Base-by-base conservation (phyloP, 768 basidiomycete species). In the Lactarius hatsudake region DNA sequence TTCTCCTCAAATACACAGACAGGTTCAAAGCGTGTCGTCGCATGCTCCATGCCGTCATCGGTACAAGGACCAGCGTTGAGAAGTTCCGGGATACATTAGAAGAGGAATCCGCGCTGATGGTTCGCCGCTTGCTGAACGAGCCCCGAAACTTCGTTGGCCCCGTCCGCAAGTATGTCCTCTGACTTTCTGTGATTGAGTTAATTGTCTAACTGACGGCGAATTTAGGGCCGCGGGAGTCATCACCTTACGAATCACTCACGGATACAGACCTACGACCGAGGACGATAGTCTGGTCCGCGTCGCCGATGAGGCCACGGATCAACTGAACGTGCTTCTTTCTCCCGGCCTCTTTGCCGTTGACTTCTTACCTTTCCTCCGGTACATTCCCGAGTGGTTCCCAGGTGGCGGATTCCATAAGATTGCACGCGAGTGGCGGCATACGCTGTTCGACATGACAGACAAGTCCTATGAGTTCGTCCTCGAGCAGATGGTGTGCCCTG, bases 361-460 rank as follows among this genome's bases (percentile, higher is more conserved):
- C 64, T 53, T 69, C 18, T 20, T 75, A 13, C 74, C 74, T 0
- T 10, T 68, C 38, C 67, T 73, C 54, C 73, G 71, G n/a, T 34
- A 60, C 51, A 55, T 73, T 20, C 73, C 73, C 4, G 72, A 71
- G 20, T 73, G 73, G 73, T 62, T 71, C 63, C 73, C 73, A 8
- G 73, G 73, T 26, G 72, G 70, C 13, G 62, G 72, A 20, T 73
- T 73, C 65, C 72, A 71, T 42, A 63, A 65, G 34, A 62, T 58
- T n/a, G 73, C 73, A 3, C 61, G 65, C 40, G 71, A 71, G 56
- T 71, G 65, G 67, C 60, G 69, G 13, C 62, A 71, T n/a, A 70
- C 71, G 12, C 54, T 71, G 2, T 28, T 63, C 28, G 69, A 70
- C 10, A 34, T 71, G 43, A 67, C 69, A 1, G 65, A 71, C 7